A percentile compares a stretch with the other conserved stretches of the same genome.
Conservation (phyloP, 2,329 filamentous ascomycete genomes). For the Paecilomyces fulvus region DNA sequence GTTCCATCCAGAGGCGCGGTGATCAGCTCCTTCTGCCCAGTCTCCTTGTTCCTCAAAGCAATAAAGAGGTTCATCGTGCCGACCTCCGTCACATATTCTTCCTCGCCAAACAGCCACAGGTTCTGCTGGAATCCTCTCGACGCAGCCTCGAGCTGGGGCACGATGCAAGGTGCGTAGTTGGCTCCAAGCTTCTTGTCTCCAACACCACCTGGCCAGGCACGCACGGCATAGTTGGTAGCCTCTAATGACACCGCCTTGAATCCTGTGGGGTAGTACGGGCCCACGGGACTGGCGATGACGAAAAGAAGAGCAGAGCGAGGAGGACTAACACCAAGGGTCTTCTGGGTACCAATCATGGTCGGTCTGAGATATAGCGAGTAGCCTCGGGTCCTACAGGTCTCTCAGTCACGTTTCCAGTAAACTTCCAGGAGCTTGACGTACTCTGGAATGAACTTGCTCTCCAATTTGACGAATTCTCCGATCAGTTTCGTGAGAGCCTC, state of each 20-base stretch:
- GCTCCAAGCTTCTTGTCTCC: slow-evolving; percentile 97
- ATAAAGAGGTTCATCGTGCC: slow-evolving; percentile 99
- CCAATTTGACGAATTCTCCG: slow-evolving; percentile 66
- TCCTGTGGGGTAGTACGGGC: slow-evolving; percentile 94
- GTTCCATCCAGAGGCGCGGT: slow-evolving; percentile 96
- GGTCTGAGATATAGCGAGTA: slow-evolving; percentile 95
- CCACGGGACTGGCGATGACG: slow-evolving; percentile 92
- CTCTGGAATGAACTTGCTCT: slow-evolving; percentile 82
- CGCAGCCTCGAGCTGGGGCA: slow-evolving; percentile 90
- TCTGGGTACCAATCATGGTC: slow-evolving; percentile 95
- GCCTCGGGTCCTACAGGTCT: slow-evolving; percentile 48
- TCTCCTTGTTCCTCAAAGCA: slow-evolving; percentile 74
- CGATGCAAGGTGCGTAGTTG: slow-evolving; percentile 97
- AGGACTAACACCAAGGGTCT: slow-evolving; percentile 84
- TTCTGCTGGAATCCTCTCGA: slow-evolving; percentile 95
- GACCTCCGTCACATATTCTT: slow-evolving; percentile 93
- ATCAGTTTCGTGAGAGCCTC: slow-evolving; percentile 72
- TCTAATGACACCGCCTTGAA: slow-evolving; percentile 96
- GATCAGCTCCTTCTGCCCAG: slow-evolving; percentile 81
- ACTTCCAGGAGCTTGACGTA: slow-evolving; percentile 29
- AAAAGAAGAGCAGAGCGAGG: slow-evolving; percentile 87
- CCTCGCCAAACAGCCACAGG: slow-evolving; percentile 91
- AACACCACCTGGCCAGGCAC: slow-evolving; percentile 94
- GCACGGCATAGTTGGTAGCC: slow-evolving; percentile 92
- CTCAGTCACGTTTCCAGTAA: slow-evolving; percentile 4